Conservation (phyloP, 2,329 filamentous ascomycete genomes). For the Cadophora luteo-olivacea region DNA sequence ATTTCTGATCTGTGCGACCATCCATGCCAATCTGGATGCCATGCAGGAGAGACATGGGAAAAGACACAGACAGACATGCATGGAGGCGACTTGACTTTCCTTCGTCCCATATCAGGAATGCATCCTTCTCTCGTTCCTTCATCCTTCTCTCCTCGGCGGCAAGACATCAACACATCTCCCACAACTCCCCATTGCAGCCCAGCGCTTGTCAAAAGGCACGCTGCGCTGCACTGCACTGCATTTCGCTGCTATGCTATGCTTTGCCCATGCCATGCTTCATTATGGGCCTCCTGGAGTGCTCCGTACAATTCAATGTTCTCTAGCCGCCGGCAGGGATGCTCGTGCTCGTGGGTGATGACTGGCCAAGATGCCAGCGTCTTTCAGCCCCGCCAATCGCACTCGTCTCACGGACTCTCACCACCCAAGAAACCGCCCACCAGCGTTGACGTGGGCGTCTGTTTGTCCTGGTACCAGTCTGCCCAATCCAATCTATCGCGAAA, state of each 20-base stretch:
- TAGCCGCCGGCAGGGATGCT: conserved; percentile 27
- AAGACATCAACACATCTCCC: conserved; percentile 4
- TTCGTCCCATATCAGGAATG: neutral
- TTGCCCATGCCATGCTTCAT: neutral
- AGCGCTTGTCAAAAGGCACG: neutral
- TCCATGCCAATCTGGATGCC: neutral
- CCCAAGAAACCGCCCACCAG: conserved; percentile 2
- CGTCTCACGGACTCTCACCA: conserved; percentile 18
- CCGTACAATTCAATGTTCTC: neutral
- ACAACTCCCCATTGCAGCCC: neutral
- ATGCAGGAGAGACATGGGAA: neutral
- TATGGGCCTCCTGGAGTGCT: too few relatives aligned
- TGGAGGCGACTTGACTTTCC: neutral
- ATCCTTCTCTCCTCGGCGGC: neutral
- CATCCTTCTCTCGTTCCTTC: neutral
- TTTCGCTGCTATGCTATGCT: neutral
- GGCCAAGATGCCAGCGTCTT: conserved; percentile 30
- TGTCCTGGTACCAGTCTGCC: conserved; percentile 4
- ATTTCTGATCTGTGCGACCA: conserved; percentile 15
- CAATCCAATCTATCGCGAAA: conserved; percentile 25
- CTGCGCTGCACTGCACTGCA: neutral
- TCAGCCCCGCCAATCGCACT: conserved; percentile 32
- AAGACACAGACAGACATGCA: neutral
- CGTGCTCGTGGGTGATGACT: conserved; percentile 16
- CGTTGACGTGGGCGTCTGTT: conserved; percentile 24